Evolutionary conservation across 306 rosid genomes (phyloP), one percentile per base, ranked within the genome.

Genomic region (Medicago ruthenica): DNA sequence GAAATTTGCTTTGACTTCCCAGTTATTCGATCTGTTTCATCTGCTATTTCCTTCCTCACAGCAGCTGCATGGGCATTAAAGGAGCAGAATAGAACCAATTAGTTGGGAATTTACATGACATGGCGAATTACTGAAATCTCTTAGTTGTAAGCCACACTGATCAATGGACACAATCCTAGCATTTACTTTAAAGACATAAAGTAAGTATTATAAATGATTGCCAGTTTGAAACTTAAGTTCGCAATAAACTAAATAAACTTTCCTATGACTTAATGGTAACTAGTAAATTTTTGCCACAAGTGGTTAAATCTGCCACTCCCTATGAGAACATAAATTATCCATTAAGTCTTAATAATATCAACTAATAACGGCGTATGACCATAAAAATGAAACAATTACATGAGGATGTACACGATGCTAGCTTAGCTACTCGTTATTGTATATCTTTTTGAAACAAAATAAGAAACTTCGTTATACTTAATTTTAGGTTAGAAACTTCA

Each of bases 21-120:
- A 71, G 97, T 95, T 66, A 95, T 89, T 53, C 99, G 97, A 83
- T 95, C 99, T 40, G 99, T 95, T 86, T 95, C 99, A 72, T 95
- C 98, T n/a, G 85, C 70, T 63, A 95, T 95, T 85, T 95, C 99
- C 88, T 88, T 92, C 44, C 98, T 88, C 65, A 95, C 99, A 48
- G 97, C 68, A 85, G 93, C 99, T 95, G 90, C 80, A 82, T 17
- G 65, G 48, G 67, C 74, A 67, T 17, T 60, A 78, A 79, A 67
- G 66, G 58, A 65, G 55, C 27, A 6, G 69, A 27, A 70, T 20
- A 63, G 16, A 76, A 51, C 18, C 53, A 70, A 53, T 55, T 71
- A 76, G 60, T 55, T n/a, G 11, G 27, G 70, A 64, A 42, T 4
- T 50, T 37, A 73, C 47, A 22, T 1, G 7, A 55, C 47, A 48